phyloP scores from a whole-genome alignment of 78 protist genomes.

The Diacronema lutheri region DNA sequence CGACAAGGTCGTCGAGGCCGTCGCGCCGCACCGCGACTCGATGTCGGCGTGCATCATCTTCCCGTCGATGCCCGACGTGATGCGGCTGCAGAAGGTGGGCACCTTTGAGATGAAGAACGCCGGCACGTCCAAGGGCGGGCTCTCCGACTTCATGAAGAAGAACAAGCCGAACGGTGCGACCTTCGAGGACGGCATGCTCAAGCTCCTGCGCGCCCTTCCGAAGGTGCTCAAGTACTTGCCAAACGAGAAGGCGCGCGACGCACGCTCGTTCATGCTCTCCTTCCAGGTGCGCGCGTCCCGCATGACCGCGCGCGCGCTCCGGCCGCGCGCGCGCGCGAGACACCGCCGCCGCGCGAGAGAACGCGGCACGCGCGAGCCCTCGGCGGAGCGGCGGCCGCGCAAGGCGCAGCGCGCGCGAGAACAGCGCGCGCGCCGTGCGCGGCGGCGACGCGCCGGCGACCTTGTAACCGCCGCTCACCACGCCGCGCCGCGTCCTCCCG shows the following conservation, averaged over 20 bases:
- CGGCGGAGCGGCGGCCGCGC: too few relatives aligned
- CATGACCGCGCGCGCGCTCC: too few relatives aligned
- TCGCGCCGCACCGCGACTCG: conserved; percentile 39
- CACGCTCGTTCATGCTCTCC: conserved; percentile 49
- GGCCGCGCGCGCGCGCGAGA: too few relatives aligned
- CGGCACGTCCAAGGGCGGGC: conserved; percentile 29
- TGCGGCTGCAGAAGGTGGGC: conserved; percentile 41
- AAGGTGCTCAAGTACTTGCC: conserved; percentile 55
- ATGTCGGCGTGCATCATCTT: conserved; percentile 32
- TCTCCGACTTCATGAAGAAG: conserved; percentile 36
- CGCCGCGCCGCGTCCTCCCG: too few relatives aligned
- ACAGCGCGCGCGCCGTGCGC: too few relatives aligned
- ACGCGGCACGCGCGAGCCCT: too few relatives aligned
- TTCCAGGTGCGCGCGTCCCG: too few relatives aligned
- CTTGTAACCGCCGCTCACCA: too few relatives aligned
- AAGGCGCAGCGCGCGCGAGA: too few relatives aligned
- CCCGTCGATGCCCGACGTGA: conserved; percentile 54
- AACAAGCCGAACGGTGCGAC: conserved; percentile 22
- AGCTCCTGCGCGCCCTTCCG: conserved; percentile 53
- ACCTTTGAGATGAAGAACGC: background rate
- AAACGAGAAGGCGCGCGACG: conserved; percentile 42
- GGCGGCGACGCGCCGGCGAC: too few relatives aligned
- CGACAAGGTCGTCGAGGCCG: conserved; percentile 50
- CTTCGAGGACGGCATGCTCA: conserved; percentile 44
- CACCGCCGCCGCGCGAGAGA: too few relatives aligned